These are phyloP conservation scores for Diutina sp. DNA, from an alignment of 1,139 yeast genomes.

Conservation along the genomic window DNA sequence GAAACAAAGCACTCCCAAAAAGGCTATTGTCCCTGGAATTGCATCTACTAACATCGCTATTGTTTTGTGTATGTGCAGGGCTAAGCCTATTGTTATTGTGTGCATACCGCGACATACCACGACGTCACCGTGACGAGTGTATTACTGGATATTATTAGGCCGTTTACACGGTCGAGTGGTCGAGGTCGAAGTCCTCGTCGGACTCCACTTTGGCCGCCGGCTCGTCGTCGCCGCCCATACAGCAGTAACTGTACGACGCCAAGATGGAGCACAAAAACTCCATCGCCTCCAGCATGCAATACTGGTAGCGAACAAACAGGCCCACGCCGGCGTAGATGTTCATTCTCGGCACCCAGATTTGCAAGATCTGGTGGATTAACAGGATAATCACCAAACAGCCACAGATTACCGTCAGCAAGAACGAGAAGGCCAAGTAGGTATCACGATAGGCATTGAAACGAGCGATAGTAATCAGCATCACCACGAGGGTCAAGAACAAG, in stretches of 20 bases:
- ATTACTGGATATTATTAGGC: too few relatives aligned
- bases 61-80: too few relatives aligned
- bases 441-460: background rate
- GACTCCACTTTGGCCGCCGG: background rate
- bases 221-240: background rate
- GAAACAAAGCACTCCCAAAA: too few relatives aligned
- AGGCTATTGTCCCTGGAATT: too few relatives aligned
- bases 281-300: background rate
- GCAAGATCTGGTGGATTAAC: background rate
- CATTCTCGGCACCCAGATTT: background rate
- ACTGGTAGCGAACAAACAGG: background rate
- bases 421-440: background rate
- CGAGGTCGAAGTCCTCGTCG: background rate
- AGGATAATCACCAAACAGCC: background rate
- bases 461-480: background rate
- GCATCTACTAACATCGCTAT: too few relatives aligned
- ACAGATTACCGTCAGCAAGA: background rate
- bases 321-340: background rate
- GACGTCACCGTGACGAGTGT: too few relatives aligned
- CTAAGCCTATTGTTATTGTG: too few relatives aligned
- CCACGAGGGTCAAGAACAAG: background rate
- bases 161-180: background rate
- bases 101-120: too few relatives aligned
- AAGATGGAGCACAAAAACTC: background rate
- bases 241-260: slow-evolving; percentile 1